Evolutionary conservation across 2,329 filamentous ascomycete genomes (phyloP).

Genomic region (Diaporthe citriasiana): DNA sequence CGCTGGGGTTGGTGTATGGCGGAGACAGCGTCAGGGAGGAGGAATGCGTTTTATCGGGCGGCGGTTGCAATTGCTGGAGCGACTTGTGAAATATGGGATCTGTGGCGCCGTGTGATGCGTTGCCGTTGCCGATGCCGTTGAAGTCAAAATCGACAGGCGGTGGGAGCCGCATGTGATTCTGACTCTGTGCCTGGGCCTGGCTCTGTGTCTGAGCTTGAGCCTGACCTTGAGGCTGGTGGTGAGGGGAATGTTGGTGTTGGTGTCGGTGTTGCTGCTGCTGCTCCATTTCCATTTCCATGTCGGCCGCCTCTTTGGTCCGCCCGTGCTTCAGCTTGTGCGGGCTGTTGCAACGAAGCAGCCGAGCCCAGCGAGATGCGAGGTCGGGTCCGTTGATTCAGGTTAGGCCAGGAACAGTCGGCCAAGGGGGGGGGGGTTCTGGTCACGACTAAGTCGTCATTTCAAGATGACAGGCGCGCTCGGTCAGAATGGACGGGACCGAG

Average conservation of each 20-base stretch:
- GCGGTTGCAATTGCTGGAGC: slow-evolving; percentile 43
- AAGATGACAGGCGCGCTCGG: slow-evolving; percentile 34
- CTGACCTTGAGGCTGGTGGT: slow-evolving; percentile 13
- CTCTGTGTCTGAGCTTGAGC: background rate
- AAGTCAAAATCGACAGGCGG: slow-evolving; percentile 47
- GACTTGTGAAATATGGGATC: slow-evolving; percentile 33
- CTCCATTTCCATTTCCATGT: slow-evolving; percentile 33
- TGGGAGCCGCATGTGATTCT: slow-evolving; percentile 61
- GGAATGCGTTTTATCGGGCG: slow-evolving; percentile 43
- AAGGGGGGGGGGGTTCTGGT: slow-evolving; percentile 13
- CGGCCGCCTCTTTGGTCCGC: slow-evolving; percentile 23
- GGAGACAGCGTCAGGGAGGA: slow-evolving; percentile 41
- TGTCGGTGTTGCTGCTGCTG: slow-evolving; percentile 24
- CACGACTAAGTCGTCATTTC: slow-evolving; percentile 37
- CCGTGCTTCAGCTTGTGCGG: slow-evolving; percentile 22
- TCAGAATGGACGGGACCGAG: slow-evolving; percentile 10
- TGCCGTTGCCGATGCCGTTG: slow-evolving; percentile 31
- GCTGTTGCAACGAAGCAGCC: slow-evolving; percentile 9
- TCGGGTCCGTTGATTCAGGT: slow-evolving; percentile 32
- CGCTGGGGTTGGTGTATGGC: slow-evolving; percentile 39
- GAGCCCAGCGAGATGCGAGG: slow-evolving; percentile 36
- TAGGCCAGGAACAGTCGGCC: slow-evolving; percentile 36
- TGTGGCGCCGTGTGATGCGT: slow-evolving; percentile 6
- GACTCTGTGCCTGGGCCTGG: slow-evolving; percentile 50
- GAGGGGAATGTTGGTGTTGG: slow-evolving; percentile 6